These are phyloP conservation scores for Paramarasmius palmivorus DNA, from an alignment of 1,284 basidiomycete species.

Conservation along the genomic window DNA sequence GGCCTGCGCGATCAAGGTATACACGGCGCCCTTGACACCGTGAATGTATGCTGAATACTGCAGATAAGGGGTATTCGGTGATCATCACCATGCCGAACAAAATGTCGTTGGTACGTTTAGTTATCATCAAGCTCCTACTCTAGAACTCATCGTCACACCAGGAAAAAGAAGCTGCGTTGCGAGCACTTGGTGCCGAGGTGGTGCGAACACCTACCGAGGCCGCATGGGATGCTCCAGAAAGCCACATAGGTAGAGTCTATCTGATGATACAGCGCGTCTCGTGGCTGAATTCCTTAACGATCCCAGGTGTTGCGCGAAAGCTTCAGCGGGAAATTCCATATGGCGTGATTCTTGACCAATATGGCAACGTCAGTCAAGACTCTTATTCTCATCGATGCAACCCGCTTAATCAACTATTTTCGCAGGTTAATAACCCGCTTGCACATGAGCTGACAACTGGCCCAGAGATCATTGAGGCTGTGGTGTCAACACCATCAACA, in stretches of 20 bases:
- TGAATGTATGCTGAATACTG: slow-evolving; percentile 70
- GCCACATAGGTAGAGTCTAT: slow-evolving; percentile 80
- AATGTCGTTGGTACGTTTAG: slow-evolving; percentile 76
- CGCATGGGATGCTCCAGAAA: slow-evolving; percentile 82
- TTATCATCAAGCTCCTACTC: background rate
- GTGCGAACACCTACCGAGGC: slow-evolving; percentile 93
- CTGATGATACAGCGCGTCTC: slow-evolving; percentile 39
- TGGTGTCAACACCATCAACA: slow-evolving; percentile 63
- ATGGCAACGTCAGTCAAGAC: slow-evolving; percentile 60
- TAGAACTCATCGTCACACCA: slow-evolving; percentile 23
- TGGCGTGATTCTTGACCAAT: slow-evolving; percentile 93
- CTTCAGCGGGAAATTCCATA: slow-evolving; percentile 81
- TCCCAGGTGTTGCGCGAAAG: slow-evolving; percentile 78
- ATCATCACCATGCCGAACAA: slow-evolving; percentile 97
- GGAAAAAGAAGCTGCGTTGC: slow-evolving; percentile 94
- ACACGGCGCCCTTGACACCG: slow-evolving; percentile 7
- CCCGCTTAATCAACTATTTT: slow-evolving; percentile 9
- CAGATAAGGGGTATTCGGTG: slow-evolving; percentile 84
- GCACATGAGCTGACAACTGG: slow-evolving; percentile 89
- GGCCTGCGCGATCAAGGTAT: slow-evolving; percentile 89
- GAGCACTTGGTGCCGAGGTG: slow-evolving; percentile 92
- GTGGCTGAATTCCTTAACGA: slow-evolving; percentile 83
- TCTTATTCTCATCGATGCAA: background rate
- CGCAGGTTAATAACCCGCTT: slow-evolving; percentile 80
- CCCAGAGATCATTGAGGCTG: slow-evolving; percentile 83